Evolutionary conservation across 2,329 filamentous ascomycete genomes (phyloP), one percentile per base, ranked within the genome.

Genomic region (Botrytis medusae): DNA sequence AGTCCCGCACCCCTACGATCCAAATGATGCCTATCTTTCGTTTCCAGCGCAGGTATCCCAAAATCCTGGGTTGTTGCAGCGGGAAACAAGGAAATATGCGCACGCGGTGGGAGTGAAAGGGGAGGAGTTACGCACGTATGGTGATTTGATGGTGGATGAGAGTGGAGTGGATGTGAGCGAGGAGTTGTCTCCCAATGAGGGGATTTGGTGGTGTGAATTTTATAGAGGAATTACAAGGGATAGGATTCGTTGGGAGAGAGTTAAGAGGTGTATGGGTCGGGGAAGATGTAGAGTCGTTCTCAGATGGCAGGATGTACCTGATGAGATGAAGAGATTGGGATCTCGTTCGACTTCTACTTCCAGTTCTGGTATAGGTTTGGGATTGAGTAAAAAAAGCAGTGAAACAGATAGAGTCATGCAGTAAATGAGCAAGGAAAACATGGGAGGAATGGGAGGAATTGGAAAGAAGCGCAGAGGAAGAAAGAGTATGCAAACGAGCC

Each of bases 211-310:
- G 78, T 63, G 63, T 14, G 29, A 7, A 14, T 77, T 77, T 44
- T 77, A 72, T 46, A 9, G 70, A 25, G 62, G 32, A 0, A 61
- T 76, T 20, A 75, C 73, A 20, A 63, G 60, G 14, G 78, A 79
- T 72, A 69, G 71, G 14, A 63, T 32, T 7, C 48, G 59, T 6
- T 79, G 78, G 78, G 60, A 72, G 46, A 70, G 71, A 14, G 71
- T 79, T 12, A 75, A 69, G 64, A 48, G 69, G 12, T 69, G 75
- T 4, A 80, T 80, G 79, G 71, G 69, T 0, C 68, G 74, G n/a
- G 78, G 78, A 0, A 77, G 74, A 32, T 78, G 77, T 40, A 40
- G 78, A 16, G 73, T 79, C 68, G 74, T 79, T 2, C 8, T 77
- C 5, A 63, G 74, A n/a, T 79, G 77, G 77, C 59, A 54, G 48